phyloP scores from a whole-genome alignment of 2,329 filamentous ascomycete species.

The Cladorrhinum sp. region DNA sequence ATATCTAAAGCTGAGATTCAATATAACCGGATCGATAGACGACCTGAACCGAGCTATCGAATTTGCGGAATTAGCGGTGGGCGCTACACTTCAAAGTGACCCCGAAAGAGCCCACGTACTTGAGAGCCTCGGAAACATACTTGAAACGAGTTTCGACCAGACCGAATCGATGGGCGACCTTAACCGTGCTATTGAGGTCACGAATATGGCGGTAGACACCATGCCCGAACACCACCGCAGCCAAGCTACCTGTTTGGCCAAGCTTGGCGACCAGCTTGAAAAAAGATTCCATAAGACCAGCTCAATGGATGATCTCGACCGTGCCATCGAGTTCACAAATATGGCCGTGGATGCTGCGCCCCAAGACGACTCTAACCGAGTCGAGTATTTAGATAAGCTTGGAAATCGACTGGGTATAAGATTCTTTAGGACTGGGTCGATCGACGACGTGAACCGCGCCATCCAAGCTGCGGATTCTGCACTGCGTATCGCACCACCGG shows the following conservation, averaged over 20 bases:
- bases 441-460: slow-evolving; percentile 5
- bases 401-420: neutral
- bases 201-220: neutral
- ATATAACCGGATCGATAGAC: too few species aligned
- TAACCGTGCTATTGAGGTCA: neutral
- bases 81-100: too few species aligned
- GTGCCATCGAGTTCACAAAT: neutral
- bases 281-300: neutral
- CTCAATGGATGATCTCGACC: neutral
- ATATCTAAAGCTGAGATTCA: too few species aligned
- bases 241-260: neutral
- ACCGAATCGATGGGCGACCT: neutral
- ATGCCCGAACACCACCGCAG: slow-evolving; percentile 1
- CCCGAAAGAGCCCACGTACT: too few species aligned
- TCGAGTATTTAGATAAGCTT: slow-evolving; percentile 2
- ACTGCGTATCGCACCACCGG: neutral
- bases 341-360: slow-evolving; percentile 4
- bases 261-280: slow-evolving; percentile 5
- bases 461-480: neutral
- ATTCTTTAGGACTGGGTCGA: slow-evolving; percentile 2
- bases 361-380: neutral
- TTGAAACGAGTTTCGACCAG: too few species aligned
- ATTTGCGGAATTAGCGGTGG: too few species aligned
- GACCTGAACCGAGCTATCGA: too few species aligned
- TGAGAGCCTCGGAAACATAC: too few species aligned